Evolutionary conservation across 1,139 yeast species (phyloP).

Genomic region (Blastobotrys raffinosifermentans): DNA sequence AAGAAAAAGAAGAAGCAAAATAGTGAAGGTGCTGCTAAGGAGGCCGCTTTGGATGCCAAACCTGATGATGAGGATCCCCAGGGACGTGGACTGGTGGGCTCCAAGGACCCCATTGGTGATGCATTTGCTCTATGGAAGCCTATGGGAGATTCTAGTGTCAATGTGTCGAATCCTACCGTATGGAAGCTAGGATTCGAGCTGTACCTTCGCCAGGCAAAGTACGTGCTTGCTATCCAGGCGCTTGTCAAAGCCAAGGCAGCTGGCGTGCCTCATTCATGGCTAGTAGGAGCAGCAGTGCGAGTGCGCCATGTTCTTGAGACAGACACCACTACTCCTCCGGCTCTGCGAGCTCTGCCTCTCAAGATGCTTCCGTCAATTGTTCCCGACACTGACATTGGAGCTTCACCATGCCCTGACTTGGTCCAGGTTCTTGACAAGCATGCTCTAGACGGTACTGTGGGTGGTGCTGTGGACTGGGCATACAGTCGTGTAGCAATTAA

Average conservation of each 20-base stretch:
- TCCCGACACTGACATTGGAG: constrained; percentile 24
- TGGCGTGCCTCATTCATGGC: constrained; percentile 28
- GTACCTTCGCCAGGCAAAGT: constrained; percentile 40
- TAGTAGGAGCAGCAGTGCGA: constrained; percentile 26
- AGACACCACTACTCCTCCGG: constrained; percentile 27
- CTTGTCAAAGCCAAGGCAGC: constrained; percentile 34
- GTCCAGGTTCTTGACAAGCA: constrained; percentile 22
- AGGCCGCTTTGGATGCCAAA: constrained; percentile 37
- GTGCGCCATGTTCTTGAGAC: constrained; percentile 24
- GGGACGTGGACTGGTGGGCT: constrained; percentile 36
- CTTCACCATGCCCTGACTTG: constrained; percentile 19
- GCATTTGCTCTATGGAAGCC: constrained; percentile 36
- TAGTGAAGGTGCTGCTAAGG: constrained; percentile 28
- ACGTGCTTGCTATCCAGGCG: constrained; percentile 42
- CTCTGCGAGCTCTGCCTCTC: constrained; percentile 29
- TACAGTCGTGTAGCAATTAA: no score
- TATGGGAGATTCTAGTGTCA: constrained; percentile 28
- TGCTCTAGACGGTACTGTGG: constrained; percentile 15
- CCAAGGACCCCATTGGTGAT: constrained; percentile 37
- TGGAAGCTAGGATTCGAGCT: constrained; percentile 41
- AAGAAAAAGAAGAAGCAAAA: constrained; percentile 38
- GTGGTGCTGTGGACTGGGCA: constrained; percentile 17
- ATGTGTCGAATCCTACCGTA: constrained; percentile 29
- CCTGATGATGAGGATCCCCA: constrained; percentile 40
- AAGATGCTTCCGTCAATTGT: constrained; percentile 29